Percentiles rank a stretch among this genome's conserved stretches.
phyloP scores from a whole-genome alignment of 106 monocot genomes.

The Dendrobium huoshanense region DNA sequence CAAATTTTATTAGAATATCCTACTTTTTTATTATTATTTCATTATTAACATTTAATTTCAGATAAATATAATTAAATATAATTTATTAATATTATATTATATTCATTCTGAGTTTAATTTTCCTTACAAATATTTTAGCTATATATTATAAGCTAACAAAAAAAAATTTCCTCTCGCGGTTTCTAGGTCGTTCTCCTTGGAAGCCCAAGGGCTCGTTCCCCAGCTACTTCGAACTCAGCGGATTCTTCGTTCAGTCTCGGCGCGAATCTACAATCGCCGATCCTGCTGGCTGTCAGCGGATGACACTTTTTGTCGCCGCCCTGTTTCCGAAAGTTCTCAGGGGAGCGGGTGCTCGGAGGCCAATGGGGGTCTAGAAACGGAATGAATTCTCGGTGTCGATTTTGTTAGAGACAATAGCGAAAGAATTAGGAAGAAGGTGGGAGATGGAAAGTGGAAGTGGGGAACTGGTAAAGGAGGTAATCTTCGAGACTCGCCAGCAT shows the following conservation, averaged over 20 bases:
- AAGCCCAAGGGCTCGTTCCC: too few species aligned
- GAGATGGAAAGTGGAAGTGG: slow-evolving; percentile 16
- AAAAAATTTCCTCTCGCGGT: too few species aligned
- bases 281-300: background rate
- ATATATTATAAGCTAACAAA: too few species aligned
- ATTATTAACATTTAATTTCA: too few species aligned
- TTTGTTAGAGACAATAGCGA: background rate
- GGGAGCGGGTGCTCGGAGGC: background rate
- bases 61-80: too few species aligned
- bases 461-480: slow-evolving; percentile 23
- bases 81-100: too few species aligned
- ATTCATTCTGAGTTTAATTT: too few species aligned
- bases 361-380: too few species aligned
- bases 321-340: background rate
- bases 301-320: background rate
- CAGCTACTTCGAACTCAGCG: background rate
- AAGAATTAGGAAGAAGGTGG: background rate
- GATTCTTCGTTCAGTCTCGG: background rate
- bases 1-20: too few species aligned
- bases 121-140: too few species aligned
- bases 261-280: background rate
- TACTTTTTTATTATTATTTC: too few species aligned
- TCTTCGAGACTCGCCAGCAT: slow-evolving; percentile 57
- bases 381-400: background rate
- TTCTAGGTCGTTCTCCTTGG: too few species aligned